These are phyloP conservation scores for Ceratocystis smalleyi DNA, from an alignment of 2,329 filamentous ascomycete species.

Conservation along the genomic window DNA sequence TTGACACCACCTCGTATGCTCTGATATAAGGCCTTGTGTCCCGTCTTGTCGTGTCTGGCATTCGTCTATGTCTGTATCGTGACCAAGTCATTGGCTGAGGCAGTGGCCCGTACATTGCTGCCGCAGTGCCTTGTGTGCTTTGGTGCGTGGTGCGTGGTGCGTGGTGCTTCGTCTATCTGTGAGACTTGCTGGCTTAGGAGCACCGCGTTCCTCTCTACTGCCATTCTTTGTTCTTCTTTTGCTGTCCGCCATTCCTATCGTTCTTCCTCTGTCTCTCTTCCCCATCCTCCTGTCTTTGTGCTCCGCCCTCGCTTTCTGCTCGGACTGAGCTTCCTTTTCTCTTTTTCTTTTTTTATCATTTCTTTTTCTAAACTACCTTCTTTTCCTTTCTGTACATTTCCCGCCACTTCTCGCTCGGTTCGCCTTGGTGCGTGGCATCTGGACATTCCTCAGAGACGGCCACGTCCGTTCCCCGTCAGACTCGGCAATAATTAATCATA, in stretches of 20 bases:
- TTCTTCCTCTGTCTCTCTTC: background rate
- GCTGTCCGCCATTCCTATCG: no score
- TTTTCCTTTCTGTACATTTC: background rate
- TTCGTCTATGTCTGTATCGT: no score
- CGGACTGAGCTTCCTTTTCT: background rate
- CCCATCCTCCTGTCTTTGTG: background rate
- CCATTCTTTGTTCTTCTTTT: no score
- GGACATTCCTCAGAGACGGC: background rate
- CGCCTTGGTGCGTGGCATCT: background rate
- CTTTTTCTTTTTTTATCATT: background rate
- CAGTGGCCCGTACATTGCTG: no score
- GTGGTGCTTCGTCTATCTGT: no score
- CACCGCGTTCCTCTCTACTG: background rate
- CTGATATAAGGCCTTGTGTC: background rate
- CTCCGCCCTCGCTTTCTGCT: background rate
- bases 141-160: no score
- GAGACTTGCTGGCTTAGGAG: no score
- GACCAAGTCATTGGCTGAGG: no score
- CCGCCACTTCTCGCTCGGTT: background rate
- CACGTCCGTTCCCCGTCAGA: no score
- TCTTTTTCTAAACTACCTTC: background rate
- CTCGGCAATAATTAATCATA: background rate
- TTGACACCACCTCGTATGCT: background rate
- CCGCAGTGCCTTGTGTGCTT: no score
- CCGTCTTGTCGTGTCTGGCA: background rate